These are phyloP conservation scores for Phialophora chinensis DNA, from an alignment of 2,329 filamentous ascomycete genomes.

Conservation along the genomic window DNA sequence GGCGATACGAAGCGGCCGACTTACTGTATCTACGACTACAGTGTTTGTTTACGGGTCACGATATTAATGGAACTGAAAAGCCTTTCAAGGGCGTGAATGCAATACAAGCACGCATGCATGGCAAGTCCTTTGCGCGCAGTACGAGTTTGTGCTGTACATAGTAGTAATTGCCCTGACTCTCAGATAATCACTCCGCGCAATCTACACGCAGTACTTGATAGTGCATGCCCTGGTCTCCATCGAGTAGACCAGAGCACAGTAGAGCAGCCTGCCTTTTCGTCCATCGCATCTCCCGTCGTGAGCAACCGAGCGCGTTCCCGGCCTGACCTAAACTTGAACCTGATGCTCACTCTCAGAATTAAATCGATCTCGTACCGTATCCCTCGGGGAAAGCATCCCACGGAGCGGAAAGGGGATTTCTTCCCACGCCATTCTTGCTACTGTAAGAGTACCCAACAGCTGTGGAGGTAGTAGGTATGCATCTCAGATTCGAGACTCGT, in stretches of 20 bases:
- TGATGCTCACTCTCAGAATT: background rate
- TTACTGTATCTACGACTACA: background rate
- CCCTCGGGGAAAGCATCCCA: background rate
- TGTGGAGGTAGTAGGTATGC: background rate
- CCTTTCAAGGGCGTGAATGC: background rate
- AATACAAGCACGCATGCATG: background rate
- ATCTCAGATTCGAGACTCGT: background rate
- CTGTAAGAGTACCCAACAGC: background rate
- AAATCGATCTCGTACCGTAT: background rate
- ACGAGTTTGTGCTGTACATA: background rate
- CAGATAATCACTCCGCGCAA: background rate
- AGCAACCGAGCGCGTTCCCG: background rate
- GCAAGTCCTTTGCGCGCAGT: background rate
- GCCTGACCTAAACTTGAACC: background rate
- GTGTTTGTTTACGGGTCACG: background rate
- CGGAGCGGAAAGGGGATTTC: background rate
- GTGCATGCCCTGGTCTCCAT: background rate
- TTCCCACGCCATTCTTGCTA: background rate
- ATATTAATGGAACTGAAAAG: background rate
- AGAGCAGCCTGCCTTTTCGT: background rate
- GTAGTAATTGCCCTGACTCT: background rate
- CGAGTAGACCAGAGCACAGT: background rate
- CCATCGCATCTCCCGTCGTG: background rate
- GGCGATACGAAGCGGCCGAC: background rate
- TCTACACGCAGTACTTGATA: background rate